Percentiles rank a stretch among this genome's conserved stretches.
Evolutionary conservation across 73 alveolate species (phyloP).

Genomic region (Durusdinium trenchii): DNA sequence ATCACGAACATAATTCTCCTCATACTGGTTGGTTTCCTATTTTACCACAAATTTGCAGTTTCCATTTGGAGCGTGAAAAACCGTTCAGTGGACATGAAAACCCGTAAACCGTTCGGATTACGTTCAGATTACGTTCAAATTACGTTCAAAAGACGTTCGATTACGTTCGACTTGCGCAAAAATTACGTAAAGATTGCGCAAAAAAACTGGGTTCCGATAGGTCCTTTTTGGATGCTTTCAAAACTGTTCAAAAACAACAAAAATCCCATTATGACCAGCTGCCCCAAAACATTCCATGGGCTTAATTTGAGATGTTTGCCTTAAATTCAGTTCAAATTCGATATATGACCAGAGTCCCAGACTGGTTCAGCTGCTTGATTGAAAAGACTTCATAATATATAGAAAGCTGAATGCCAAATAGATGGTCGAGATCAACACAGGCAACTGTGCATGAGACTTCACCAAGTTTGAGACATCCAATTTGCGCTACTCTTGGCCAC

Average conservation of each 20-base stretch:
- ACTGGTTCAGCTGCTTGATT: background rate
- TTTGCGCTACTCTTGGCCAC: no score
- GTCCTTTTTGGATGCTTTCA: background rate
- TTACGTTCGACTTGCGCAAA: background rate
- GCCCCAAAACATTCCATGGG: background rate
- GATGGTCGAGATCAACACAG: background rate
- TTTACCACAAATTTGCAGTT: background rate
- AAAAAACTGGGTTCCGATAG: background rate
- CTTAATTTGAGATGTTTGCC: background rate
- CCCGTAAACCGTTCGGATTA: slow-evolving; percentile 20
- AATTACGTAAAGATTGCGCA: background rate
- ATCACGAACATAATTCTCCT: background rate
- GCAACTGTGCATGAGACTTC: background rate
- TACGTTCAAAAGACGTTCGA: background rate
- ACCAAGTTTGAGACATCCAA: background rate
- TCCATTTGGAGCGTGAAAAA: background rate
- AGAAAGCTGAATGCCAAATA: background rate
- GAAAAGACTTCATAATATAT: background rate
- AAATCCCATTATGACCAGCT: background rate
- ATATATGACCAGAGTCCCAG: background rate
- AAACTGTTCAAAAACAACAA: background rate
- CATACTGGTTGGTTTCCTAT: background rate
- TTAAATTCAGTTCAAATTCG: background rate
- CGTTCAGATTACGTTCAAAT: background rate
- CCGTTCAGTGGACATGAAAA: slow-evolving; percentile 17